Conservation (phyloP, 2,329 filamentous ascomycete species). For the Paracamarosporium sp. region DNA sequence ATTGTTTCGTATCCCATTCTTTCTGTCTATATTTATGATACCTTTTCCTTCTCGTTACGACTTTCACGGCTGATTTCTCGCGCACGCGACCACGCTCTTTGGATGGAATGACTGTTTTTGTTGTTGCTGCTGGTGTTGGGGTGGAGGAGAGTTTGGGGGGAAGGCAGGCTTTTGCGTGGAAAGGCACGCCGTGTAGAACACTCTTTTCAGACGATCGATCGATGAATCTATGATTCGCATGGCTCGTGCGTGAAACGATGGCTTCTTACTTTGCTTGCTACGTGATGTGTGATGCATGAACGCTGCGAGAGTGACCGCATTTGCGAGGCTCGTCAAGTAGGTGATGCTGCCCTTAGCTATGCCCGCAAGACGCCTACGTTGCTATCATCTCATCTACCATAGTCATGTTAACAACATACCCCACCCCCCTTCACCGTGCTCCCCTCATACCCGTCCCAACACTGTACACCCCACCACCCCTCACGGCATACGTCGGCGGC, state of each 20-base stretch:
- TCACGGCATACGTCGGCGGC: background rate
- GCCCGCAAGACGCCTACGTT: too few relatives aligned
- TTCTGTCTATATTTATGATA: slow-evolving; percentile 21
- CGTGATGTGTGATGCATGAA: background rate
- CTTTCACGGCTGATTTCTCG: background rate
- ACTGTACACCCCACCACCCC: background rate
- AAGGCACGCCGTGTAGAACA: slow-evolving; percentile 5
- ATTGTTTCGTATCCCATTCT: slow-evolving; percentile 13
- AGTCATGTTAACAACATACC: too few relatives aligned
- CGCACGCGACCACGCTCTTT: slow-evolving; percentile 21
- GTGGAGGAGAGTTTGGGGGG: background rate
- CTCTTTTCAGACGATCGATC: slow-evolving; percentile 27
- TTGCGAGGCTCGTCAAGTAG: too few relatives aligned
- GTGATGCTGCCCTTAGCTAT: too few relatives aligned
- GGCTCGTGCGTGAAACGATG: slow-evolving; percentile 26
- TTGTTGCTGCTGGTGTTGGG: slow-evolving; percentile 11
- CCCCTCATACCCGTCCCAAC: background rate
- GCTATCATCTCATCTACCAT: too few relatives aligned
- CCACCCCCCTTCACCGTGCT: too few relatives aligned
- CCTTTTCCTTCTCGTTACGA: slow-evolving; percentile 9
- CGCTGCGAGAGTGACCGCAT: background rate
- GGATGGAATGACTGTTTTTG: slow-evolving; percentile 16
- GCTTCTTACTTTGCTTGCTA: background rate
- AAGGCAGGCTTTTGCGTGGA: background rate
- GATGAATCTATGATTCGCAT: slow-evolving; percentile 27